Conservation (phyloP, 306 rosid genomes). For the Benincasa hispida region DNA sequence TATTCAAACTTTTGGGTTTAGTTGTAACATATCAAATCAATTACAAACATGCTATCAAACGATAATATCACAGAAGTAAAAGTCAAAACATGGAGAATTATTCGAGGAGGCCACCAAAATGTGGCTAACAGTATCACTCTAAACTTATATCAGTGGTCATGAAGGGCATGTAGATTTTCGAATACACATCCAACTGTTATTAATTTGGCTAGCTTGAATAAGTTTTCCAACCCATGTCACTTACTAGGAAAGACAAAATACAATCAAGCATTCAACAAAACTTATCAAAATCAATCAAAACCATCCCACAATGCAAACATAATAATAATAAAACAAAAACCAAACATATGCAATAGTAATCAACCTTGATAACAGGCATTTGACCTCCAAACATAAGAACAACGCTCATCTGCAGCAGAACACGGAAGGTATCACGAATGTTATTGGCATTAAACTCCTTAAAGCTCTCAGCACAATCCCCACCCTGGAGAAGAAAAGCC, state of each 20-base stretch:
- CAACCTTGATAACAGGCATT: constrained; percentile 32
- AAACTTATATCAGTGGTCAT: too few species aligned
- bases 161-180: too few species aligned
- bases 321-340: background rate
- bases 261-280: background rate
- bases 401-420: constrained; percentile 29
- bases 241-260: background rate
- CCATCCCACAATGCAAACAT: background rate
- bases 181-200: too few species aligned
- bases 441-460: constrained; percentile 33
- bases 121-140: too few species aligned
- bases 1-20: background rate
- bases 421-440: constrained; percentile 30
- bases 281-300: background rate
- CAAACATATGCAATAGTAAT: background rate
- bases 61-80: background rate
- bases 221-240: background rate
- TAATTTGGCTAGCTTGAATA: too few species aligned
- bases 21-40: background rate
- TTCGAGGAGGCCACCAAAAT: too few species aligned
- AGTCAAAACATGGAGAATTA: too few species aligned
- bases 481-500: constrained; percentile 34
- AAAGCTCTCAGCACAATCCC: constrained; percentile 39
- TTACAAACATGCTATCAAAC: background rate
- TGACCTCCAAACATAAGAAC: constrained; percentile 35